phyloP scores from a whole-genome alignment of 768 basidiomycete species.

The Kondoa malvinella region DNA sequence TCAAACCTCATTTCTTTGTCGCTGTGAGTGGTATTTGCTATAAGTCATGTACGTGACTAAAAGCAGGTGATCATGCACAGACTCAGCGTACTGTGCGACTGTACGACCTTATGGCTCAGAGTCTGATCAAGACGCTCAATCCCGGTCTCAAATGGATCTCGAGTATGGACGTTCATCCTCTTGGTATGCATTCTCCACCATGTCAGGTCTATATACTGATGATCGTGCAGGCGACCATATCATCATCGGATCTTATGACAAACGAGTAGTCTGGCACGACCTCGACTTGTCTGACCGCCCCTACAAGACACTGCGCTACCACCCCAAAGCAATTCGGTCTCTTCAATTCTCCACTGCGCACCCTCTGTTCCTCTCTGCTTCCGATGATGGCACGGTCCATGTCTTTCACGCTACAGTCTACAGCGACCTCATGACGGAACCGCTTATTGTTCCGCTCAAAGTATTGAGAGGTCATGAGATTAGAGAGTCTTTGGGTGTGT shows the following conservation, averaged over 20 bases:
- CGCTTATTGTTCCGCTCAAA: conserved; percentile 91
- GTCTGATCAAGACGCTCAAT: conserved; percentile 75
- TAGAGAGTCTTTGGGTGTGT: conserved; percentile 70
- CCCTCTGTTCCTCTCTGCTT: conserved; percentile 88
- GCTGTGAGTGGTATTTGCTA: conserved; percentile 52
- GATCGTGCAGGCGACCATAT: conserved; percentile 64
- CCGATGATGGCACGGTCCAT: conserved; percentile 93
- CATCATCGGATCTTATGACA: conserved; percentile 93
- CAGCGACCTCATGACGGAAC: conserved; percentile 89
- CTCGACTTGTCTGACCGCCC: conserved; percentile 90
- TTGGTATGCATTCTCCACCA: conserved; percentile 25
- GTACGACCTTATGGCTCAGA: conserved; percentile 87
- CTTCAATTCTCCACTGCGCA: conserved; percentile 84
- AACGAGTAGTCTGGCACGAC: conserved; percentile 97
- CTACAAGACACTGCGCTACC: conserved; percentile 87
- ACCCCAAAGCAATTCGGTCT: conserved; percentile 78
- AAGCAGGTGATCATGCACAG: conserved; percentile 4
- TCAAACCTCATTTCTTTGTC: conserved; percentile 89
- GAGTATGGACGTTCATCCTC: conserved; percentile 83
- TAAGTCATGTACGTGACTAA: conserved; percentile 1
- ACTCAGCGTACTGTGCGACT: conserved; percentile 91
- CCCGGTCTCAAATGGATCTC: conserved; percentile 98
- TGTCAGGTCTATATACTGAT: neutral
- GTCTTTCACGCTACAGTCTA: conserved; percentile 91
- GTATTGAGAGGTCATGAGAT: conserved; percentile 82